Conservation (phyloP, 2,329 filamentous ascomycete genomes). For the Elsinoe fawcettii region DNA sequence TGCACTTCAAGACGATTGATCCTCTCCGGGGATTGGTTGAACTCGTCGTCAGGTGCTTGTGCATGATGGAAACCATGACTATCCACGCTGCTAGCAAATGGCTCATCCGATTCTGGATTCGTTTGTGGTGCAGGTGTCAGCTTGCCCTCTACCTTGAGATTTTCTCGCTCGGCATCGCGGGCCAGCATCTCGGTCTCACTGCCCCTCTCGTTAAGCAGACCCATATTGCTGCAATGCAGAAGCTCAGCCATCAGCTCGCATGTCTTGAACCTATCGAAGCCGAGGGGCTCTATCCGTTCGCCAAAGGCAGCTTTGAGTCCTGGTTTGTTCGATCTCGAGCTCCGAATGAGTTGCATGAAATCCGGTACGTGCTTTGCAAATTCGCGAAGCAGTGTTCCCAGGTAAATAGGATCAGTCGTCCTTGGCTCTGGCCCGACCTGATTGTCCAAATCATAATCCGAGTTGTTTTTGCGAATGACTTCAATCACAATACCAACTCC, state of each 20-base stretch:
- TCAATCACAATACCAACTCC: conserved; percentile 97
- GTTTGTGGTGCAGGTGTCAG: conserved; percentile 48
- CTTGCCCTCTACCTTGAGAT: conserved; percentile 67
- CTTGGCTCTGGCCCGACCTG: conserved; percentile 69
- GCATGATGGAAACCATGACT: conserved; percentile 47
- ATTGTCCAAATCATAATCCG: conserved; percentile 92
- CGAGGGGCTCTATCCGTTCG: conserved; percentile 81
- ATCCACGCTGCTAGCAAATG: conserved; percentile 45
- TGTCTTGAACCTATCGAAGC: conserved; percentile 97
- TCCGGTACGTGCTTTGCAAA: conserved; percentile 89
- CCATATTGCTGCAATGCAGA: conserved; percentile 98
- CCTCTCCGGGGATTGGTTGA: conserved; percentile 52
- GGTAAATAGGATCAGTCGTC: conserved; percentile 91
- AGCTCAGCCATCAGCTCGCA: conserved; percentile 98
- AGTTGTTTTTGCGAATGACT: conserved; percentile 98
- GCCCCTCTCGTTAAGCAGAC: conserved; percentile 80
- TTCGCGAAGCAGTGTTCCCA: conserved; percentile 78
- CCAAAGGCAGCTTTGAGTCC: conserved; percentile 83
- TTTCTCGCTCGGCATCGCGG: conserved; percentile 74
- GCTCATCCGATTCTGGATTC: conserved; percentile 45
- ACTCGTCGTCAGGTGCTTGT: conserved; percentile 34
- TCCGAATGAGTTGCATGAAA: conserved; percentile 86
- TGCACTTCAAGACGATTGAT: conserved; percentile 66
- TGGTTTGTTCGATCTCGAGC: conserved; percentile 63
- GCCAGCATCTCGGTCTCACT: conserved; percentile 78